phyloP scores from a whole-genome alignment of 768 basidiomycete genomes.

The Pholiota microspora region DNA sequence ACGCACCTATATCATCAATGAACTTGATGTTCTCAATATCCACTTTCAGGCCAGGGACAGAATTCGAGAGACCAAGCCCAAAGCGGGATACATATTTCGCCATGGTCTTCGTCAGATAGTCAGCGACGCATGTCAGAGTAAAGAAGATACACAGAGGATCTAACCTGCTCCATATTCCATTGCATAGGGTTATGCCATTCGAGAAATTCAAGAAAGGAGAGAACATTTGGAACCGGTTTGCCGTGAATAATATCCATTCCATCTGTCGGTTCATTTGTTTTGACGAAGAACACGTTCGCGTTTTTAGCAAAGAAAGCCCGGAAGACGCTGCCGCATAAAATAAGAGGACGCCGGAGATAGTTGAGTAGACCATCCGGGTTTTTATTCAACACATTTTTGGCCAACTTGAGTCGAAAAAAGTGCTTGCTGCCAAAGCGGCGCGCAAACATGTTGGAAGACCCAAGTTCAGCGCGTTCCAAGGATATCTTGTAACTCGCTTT shows the following conservation, averaged over 20 bases:
- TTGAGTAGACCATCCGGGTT: slow-evolving; percentile 29
- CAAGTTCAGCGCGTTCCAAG: slow-evolving; percentile 49
- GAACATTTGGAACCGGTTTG: slow-evolving; percentile 21
- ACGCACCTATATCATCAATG: slow-evolving; percentile 50
- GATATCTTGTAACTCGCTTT: slow-evolving; percentile 36
- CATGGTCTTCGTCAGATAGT: slow-evolving; percentile 40
- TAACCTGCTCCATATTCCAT: slow-evolving; percentile 50
- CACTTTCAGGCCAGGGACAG: slow-evolving; percentile 52
- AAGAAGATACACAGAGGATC: not conserved
- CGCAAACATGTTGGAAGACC: slow-evolving; percentile 54
- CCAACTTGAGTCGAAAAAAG: slow-evolving; percentile 50
- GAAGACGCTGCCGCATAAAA: slow-evolving; percentile 54
- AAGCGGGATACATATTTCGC: slow-evolving; percentile 67
- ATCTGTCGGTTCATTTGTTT: slow-evolving; percentile 45
- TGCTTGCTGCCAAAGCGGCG: slow-evolving; percentile 64
- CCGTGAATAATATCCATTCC: slow-evolving; percentile 14
- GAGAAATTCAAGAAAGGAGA: slow-evolving; percentile 48
- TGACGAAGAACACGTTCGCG: slow-evolving; percentile 49
- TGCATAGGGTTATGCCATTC: slow-evolving; percentile 53
- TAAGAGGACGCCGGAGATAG: slow-evolving; percentile 47
- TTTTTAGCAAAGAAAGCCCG: slow-evolving; percentile 65
- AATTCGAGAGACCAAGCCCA: slow-evolving; percentile 61
- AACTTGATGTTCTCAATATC: slow-evolving; percentile 31
- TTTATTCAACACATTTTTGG: slow-evolving; percentile 29
- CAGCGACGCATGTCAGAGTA: not conserved